Base-by-base conservation (phyloP, 441 rosid species). In the Flueggea neowawraea region DNA sequence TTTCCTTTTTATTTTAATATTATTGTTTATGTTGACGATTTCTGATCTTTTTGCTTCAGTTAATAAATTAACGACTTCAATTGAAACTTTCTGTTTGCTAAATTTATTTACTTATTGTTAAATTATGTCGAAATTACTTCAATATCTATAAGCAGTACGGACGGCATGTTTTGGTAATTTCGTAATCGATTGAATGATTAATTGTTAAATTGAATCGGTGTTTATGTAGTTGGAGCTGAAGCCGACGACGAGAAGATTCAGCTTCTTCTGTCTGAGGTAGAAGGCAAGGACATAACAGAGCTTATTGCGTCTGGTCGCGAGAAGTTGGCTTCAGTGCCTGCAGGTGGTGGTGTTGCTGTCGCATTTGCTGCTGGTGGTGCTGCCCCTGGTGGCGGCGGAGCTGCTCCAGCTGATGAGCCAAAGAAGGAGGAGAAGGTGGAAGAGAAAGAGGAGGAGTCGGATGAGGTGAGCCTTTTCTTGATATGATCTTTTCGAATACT, bases 381-480 rank as follows among this genome's bases (percentile, higher is more conserved):
- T 39, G 71, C 63, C 53, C 83, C 69, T 12, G 76, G 60, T 0
- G 82, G 57, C 3, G 77, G 68, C 16, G 86, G 72, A 55, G 88
- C 76, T 36, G 84, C 94, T 0, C 85, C 88, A n/a, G 90, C 91
- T 2, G 84, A 83, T 15, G 91, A 70, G 55, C 76, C 85, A 58
- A 84, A 84, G 82, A 83, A 89, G 65, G 98, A 89, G 61, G 87
- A 87, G 76, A 92, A 90, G 69, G 89, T 82, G 0, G 96, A 83
- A 73, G 98, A 91, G n/a, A n/a, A n/a, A n/a, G 90, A 84, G 69
- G 98, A 91, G 22, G 96, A 91, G 73, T 87, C 93, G 0, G 98
- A 92, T 66, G 98, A 89, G 31, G 95, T 89, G 74, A 78, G 82
- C 9, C 9, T 28, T 6, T 16, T 61, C 31, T 13, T 16, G 1